Conservation (phyloP, 2,329 filamentous ascomycete species). For the Alternaria atra region DNA sequence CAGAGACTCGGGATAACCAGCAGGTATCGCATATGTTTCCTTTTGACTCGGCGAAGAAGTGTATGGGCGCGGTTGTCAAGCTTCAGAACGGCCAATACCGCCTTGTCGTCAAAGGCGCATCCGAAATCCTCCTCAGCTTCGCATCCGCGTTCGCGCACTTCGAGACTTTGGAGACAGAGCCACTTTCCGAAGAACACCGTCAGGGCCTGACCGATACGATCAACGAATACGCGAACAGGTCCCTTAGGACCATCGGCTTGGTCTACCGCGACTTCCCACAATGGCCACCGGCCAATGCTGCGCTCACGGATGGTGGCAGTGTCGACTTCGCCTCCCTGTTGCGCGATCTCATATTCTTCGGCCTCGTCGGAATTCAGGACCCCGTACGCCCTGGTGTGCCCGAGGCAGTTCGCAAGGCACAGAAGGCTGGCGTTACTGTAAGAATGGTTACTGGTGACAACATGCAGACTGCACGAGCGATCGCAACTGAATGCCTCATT, state of each 20-base stretch:
- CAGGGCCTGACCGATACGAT: constrained; percentile 44
- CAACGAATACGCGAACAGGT: constrained; percentile 50
- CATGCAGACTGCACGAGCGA: constrained; percentile 93
- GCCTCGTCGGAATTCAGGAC: constrained; percentile 93
- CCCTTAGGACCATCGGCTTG: constrained; percentile 55
- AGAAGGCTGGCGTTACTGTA: constrained; percentile 89
- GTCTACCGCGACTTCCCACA: constrained; percentile 51
- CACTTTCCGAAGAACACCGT: constrained; percentile 24
- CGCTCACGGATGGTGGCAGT: constrained; percentile 30
- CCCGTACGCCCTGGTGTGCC: constrained; percentile 92
- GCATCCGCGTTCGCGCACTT: constrained; percentile 44
- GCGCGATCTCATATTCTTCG: constrained; percentile 76
- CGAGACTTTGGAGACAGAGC: constrained; percentile 26
- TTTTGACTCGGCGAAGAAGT: constrained; percentile 65
- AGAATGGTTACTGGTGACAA: constrained; percentile 98
- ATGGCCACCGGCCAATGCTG: constrained; percentile 45
- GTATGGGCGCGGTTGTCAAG: constrained; percentile 65
- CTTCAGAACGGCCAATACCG: constrained; percentile 59
- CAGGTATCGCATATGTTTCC: constrained; percentile 62
- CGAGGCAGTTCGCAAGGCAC: constrained; percentile 84
- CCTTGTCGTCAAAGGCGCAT: constrained; percentile 65
- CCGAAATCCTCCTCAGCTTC: constrained; percentile 63
- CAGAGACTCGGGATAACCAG: constrained; percentile 59
- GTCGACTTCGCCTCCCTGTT: constrained; percentile 34
- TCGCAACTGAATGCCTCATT: constrained; percentile 93